Conservation (phyloP, 441 rosid species). For the Capsella rubella region DNA sequence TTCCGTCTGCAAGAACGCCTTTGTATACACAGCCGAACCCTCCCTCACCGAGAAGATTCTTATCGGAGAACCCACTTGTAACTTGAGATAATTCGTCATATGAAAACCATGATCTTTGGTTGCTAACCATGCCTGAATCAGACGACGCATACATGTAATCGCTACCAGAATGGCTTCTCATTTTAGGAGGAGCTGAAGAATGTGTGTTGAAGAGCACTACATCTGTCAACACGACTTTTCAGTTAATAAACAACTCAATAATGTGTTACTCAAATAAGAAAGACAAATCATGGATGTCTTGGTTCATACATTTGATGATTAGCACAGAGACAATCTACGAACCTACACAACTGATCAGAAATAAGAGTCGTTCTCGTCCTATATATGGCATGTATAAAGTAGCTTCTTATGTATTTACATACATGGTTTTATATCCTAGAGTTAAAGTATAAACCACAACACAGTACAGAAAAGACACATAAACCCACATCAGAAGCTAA, state of each 20-base stretch:
- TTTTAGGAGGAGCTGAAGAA: slow-evolving; percentile 46
- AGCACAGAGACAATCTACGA: background rate
- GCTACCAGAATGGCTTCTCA: slow-evolving; percentile 42
- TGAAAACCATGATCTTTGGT: slow-evolving; percentile 76
- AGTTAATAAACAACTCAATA: slow-evolving; percentile 55
- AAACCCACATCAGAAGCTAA: background rate
- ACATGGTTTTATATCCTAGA: slow-evolving; percentile 6
- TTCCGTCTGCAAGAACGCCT: slow-evolving; percentile 74
- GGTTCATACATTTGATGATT: slow-evolving; percentile 12
- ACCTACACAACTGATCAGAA: slow-evolving; percentile 1
- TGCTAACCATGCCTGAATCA: slow-evolving; percentile 62
- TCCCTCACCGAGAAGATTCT: slow-evolving; percentile 91
- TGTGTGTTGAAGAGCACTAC: slow-evolving; percentile 42
- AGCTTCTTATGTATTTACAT: slow-evolving; percentile 7
- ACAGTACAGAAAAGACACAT: background rate
- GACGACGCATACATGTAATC: slow-evolving; percentile 55
- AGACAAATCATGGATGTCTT: slow-evolving; percentile 9
- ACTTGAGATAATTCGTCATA: slow-evolving; percentile 79
- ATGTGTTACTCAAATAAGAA: slow-evolving; percentile 39
- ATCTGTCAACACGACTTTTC: slow-evolving; percentile 54
- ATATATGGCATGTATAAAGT: background rate
- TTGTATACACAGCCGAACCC: slow-evolving; percentile 97
- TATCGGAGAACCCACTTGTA: slow-evolving; percentile 69
- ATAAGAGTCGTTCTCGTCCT: background rate
- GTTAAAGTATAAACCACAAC: slow-evolving; percentile 4